Conservation (phyloP, 768 basidiomycete genomes). For the Hemileccinum rubropunctum region DNA sequence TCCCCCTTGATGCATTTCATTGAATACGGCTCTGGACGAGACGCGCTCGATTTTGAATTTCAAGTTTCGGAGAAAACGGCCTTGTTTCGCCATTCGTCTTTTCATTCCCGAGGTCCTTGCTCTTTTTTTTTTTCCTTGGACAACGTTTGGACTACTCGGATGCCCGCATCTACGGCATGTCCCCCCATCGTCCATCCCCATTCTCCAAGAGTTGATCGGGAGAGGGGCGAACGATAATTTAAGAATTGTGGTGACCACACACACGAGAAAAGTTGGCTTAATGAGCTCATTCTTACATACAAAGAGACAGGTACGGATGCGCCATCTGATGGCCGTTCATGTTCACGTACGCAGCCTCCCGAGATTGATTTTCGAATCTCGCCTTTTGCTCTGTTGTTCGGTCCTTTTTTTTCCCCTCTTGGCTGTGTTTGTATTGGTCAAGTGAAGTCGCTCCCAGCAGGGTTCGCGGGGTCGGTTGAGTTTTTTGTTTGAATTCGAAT, state of each 20-base stretch:
- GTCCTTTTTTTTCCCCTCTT: background rate
- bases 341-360: constrained; percentile 8
- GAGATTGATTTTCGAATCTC: background rate
- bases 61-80: too few species aligned
- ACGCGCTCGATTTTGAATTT: too few species aligned
- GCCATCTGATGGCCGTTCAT: constrained; percentile 23
- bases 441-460: too few species aligned
- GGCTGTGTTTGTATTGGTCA: too few species aligned
- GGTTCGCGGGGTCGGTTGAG: too few species aligned
- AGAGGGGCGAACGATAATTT: background rate
- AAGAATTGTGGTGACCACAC: background rate
- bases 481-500: too few species aligned
- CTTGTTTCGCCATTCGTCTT: background rate
- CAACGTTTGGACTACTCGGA: background rate
- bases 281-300: constrained; percentile 13
- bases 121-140: too few species aligned
- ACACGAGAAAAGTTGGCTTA: background rate
- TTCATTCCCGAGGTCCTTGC: background rate
- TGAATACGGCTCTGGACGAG: too few species aligned
- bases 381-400: background rate
- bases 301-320: background rate
- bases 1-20: too few species aligned
- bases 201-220: background rate
- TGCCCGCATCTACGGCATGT: background rate
- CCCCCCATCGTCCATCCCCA: too few species aligned